Conservation (phyloP, 192 early-diverging fungal species). For the Entrophospora sp. region DNA sequence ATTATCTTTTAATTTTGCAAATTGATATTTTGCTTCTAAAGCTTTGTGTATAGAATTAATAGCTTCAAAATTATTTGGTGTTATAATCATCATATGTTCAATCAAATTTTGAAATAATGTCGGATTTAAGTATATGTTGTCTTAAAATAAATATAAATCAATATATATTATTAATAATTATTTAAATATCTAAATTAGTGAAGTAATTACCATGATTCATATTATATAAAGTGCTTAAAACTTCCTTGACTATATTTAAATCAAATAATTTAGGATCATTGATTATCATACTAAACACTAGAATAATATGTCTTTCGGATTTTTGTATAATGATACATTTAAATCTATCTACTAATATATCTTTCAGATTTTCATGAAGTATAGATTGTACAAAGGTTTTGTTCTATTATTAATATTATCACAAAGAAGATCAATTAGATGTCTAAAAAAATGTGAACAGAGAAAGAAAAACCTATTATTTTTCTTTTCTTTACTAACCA, state of each 20-base stretch:
- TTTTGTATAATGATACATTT: neutral
- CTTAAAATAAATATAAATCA: too few species aligned
- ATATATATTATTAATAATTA: too few species aligned
- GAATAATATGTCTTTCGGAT: conserved; percentile 12
- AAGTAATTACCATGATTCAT: conserved; percentile 15
- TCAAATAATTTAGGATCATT: neutral
- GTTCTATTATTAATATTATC: conserved; percentile 13
- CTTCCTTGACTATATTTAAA: neutral
- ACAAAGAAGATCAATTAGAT: too few species aligned
- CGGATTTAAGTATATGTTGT: conserved; percentile 18
- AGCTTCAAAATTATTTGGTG: conserved; percentile 9
- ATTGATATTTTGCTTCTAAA: conserved; percentile 18
- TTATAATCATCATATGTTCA: neutral
- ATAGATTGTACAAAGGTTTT: conserved; percentile 16
- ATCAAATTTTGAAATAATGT: conserved; percentile 18
- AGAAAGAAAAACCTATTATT: too few species aligned
- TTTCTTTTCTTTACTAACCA: too few species aligned
- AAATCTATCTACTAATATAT: neutral
- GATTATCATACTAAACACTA: neutral
- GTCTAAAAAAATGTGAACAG: too few species aligned
- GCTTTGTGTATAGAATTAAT: neutral
- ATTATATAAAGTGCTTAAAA: conserved; percentile 4
- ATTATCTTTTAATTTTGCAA: conserved; percentile 13
- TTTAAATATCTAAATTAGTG: too few species aligned
- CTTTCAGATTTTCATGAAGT: conserved; percentile 1